Percentiles rank a stretch among this genome's conserved stretches.
These are phyloP conservation scores for Monosporozyma aquatica DNA, from an alignment of 805 yeast genomes.

Conservation along the genomic window DNA sequence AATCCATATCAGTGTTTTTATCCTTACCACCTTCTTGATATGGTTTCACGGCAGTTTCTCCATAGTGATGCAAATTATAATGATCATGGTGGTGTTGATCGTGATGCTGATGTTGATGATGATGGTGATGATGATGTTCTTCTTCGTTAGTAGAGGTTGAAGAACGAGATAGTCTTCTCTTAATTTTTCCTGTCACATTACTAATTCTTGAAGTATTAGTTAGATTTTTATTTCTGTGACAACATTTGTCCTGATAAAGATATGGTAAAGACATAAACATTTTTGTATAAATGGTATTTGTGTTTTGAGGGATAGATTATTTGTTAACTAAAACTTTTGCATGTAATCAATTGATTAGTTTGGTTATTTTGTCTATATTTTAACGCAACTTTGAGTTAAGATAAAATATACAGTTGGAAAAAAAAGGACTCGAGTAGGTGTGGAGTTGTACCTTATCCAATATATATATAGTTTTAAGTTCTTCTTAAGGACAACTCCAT, in stretches of 20 bases:
- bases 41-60: not conserved
- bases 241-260: not conserved
- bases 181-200: not conserved
- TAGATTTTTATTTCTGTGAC: not conserved
- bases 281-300: too few relatives aligned
- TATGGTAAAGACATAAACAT: not conserved
- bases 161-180: not conserved
- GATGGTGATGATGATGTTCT: slow-evolving; percentile 1
- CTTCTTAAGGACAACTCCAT: too few relatives aligned
- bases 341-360: too few relatives aligned
- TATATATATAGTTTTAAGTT: too few relatives aligned
- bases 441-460: too few relatives aligned
- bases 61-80: too few relatives aligned
- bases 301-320: too few relatives aligned
- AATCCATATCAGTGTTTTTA: not conserved
- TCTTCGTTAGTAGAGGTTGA: not conserved
- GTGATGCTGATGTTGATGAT: not conserved
- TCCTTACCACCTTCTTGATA: not conserved
- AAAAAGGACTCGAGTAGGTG: too few relatives aligned
- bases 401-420: too few relatives aligned
- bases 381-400: too few relatives aligned
- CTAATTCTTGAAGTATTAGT: not conserved
- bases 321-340: too few relatives aligned
- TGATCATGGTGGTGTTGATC: not conserved
- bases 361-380: too few relatives aligned